phyloP scores from a whole-genome alignment of 495 filamentous ascomycete genomes.

The Physcia stellaris region DNA sequence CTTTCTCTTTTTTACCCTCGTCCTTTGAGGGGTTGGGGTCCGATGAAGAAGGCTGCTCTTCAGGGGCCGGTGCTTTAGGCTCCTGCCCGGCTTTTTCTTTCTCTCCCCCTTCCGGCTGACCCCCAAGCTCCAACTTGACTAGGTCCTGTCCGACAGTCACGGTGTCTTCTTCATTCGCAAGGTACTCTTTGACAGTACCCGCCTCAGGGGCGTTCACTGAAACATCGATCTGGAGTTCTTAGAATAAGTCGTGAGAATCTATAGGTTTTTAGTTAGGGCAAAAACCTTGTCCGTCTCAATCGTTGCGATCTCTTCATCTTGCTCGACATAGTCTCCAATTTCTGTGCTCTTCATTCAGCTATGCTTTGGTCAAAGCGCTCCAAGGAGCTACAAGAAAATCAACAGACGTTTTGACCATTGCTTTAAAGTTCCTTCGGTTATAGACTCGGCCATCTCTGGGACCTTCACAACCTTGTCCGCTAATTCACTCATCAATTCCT shows the following conservation, averaged over 20 bases:
- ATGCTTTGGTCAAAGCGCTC: neutral
- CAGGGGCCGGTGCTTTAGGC: constrained; percentile 46
- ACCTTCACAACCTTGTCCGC: constrained; percentile 84
- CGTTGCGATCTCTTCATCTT: constrained; percentile 95
- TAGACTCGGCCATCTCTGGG: constrained; percentile 96
- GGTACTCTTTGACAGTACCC: constrained; percentile 80
- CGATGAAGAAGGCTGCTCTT: constrained; percentile 39
- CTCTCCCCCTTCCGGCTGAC: constrained; percentile 36
- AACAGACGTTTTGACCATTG: constrained; percentile 74
- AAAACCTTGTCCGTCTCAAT: constrained; percentile 99
- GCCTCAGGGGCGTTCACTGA: constrained; percentile 89
- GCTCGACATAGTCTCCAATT: constrained; percentile 86
- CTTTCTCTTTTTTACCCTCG: constrained; percentile 28
- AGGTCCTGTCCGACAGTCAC: constrained; percentile 91
- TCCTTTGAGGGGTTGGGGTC: constrained; percentile 43
- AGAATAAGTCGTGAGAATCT: too few relatives aligned
- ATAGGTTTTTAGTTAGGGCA: neutral
- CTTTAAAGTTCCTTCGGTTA: constrained; percentile 93
- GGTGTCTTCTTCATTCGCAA: constrained; percentile 90
- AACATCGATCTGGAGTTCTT: constrained; percentile 80
- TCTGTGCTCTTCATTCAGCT: constrained; percentile 30
- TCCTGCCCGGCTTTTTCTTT: constrained; percentile 36
- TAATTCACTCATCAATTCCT: constrained; percentile 9
- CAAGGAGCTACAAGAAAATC: constrained; percentile 28
- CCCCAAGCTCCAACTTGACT: constrained; percentile 68